Conservation (phyloP, 305 asterid genomes). For the Fraxinus velutina region DNA sequence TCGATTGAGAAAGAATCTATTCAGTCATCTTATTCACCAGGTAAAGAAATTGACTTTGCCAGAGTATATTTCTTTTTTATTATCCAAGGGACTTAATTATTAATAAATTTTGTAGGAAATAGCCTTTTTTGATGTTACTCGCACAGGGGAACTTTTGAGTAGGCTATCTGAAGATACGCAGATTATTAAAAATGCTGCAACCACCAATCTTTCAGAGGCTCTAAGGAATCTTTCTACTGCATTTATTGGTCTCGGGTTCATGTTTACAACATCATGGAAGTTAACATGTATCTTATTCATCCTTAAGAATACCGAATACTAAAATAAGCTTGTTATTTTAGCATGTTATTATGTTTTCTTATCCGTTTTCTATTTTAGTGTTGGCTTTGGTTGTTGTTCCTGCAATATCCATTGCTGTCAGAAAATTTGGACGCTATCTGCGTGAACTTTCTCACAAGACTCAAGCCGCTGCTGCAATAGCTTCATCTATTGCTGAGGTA, state of each 20-base stretch:
- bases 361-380: constrained; percentile 39
- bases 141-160: constrained; percentile 86
- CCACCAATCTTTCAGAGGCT: constrained; percentile 81
- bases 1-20: constrained; percentile 62
- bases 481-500: constrained; percentile 89
- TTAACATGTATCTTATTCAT: constrained; percentile 50
- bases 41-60: constrained; percentile 34
- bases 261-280: constrained; percentile 84
- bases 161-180: constrained; percentile 92
- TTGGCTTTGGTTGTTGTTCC: constrained; percentile 80
- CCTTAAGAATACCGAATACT: constrained; percentile 11
- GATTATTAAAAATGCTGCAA: constrained; percentile 82
- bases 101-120: constrained; percentile 48
- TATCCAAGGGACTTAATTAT: not conserved
- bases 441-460: constrained; percentile 81
- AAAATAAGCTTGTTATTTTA: not conserved
- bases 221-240: constrained; percentile 69
- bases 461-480: constrained; percentile 90
- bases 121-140: constrained; percentile 82
- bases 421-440: constrained; percentile 68
- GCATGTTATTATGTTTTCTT: constrained; percentile 4
- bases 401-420: constrained; percentile 57
- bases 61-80: not conserved
- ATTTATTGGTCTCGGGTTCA: constrained; percentile 72
- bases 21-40: constrained; percentile 72